A percentile compares a stretch with the other conserved stretches of the same genome.
These are phyloP conservation scores for Sistotremastrum niveocremeum DNA, from an alignment of 768 basidiomycete species.

Conservation along the genomic window DNA sequence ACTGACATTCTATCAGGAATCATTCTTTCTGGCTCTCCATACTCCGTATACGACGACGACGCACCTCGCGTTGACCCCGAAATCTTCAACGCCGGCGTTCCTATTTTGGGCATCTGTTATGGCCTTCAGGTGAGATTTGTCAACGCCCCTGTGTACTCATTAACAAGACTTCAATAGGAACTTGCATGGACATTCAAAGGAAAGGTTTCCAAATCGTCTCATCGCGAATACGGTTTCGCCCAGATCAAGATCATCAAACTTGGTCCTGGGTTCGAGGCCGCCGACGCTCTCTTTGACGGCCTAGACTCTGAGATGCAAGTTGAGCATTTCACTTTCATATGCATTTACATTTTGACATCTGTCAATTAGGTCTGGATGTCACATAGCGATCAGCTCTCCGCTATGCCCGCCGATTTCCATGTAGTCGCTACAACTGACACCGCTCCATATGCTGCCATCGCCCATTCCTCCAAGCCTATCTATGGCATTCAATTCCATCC, in stretches of 20 bases:
- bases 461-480: constrained; percentile 76
- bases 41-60: constrained; percentile 89
- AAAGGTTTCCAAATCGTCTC: constrained; percentile 71
- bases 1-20: constrained; percentile 41
- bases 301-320: constrained; percentile 88
- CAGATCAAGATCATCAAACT: constrained; percentile 59
- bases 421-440: constrained; percentile 76
- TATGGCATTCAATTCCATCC: constrained; percentile 99
- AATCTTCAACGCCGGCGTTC: constrained; percentile 77
- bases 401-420: constrained; percentile 70
- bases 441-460: constrained; percentile 88
- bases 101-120: constrained; percentile 94
- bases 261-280: constrained; percentile 28
- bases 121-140: constrained; percentile 63
- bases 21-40: constrained; percentile 95
- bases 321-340: constrained; percentile 1
- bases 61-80: constrained; percentile 91
- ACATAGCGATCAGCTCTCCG: constrained; percentile 87
- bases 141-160: neutral
- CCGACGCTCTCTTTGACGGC: constrained; percentile 71
- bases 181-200: constrained; percentile 83
- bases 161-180: constrained; percentile 43
- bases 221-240: constrained; percentile 93
- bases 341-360: neutral
- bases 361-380: constrained; percentile 93